Evolutionary conservation across 768 basidiomycete genomes (phyloP).

Genomic region (Hypsizygus marmoreus): DNA sequence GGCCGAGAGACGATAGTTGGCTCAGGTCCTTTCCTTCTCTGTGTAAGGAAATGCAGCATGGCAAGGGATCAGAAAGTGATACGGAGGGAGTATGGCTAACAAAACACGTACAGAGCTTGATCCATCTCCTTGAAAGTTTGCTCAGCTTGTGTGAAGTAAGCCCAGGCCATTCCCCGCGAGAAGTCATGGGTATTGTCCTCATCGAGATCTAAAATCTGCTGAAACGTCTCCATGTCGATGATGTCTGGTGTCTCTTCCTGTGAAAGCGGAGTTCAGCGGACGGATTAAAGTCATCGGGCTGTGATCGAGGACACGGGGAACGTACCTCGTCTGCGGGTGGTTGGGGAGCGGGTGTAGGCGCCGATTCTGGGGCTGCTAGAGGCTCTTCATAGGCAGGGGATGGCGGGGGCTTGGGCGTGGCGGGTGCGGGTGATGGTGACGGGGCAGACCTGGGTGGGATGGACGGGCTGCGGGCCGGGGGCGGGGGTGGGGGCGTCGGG

Average conservation of each 20-base stretch:
- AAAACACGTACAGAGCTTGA: constrained; percentile 65
- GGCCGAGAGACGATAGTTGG: constrained; percentile 74
- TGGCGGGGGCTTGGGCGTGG: not conserved
- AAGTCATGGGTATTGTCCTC: constrained; percentile 73
- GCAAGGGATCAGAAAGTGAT: not conserved
- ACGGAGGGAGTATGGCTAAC: constrained; percentile 1
- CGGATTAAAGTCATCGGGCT: constrained; percentile 3
- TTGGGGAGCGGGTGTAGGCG: not conserved
- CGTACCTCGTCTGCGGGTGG: constrained; percentile 8
- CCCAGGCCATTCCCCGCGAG: constrained; percentile 73
- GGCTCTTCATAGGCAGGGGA: constrained; percentile 2
- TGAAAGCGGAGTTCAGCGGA: not conserved
- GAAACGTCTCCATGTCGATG: constrained; percentile 81
- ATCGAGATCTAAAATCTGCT: constrained; percentile 90
- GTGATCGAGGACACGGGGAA: not conserved
- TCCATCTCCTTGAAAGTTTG: constrained; percentile 81
- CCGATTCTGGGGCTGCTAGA: constrained; percentile 2
- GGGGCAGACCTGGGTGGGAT: constrained; percentile 1
- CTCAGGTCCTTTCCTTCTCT: constrained; percentile 62
- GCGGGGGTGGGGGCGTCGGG: not conserved
- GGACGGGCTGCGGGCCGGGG: constrained; percentile 2
- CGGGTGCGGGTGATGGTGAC: not conserved
- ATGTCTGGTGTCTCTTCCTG: constrained; percentile 27
- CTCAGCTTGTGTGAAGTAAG: constrained; percentile 81
- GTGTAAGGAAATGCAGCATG: constrained; percentile 9